Evolutionary conservation across 2,329 filamentous ascomycete species (phyloP), one percentile per base, ranked within the genome.

Genomic region (Akanthomyces muscarius): DNA sequence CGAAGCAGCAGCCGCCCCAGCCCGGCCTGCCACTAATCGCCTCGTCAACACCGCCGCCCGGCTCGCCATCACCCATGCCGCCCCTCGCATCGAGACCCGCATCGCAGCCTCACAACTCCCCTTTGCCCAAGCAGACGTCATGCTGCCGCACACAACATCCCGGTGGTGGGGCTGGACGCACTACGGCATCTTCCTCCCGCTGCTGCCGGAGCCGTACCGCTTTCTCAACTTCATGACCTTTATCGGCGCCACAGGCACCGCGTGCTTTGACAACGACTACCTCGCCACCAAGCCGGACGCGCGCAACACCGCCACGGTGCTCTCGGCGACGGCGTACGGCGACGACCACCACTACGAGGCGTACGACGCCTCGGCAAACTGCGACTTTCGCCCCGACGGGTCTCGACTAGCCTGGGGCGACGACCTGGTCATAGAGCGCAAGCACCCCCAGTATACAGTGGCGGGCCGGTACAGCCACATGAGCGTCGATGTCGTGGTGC

Each of bases 131-230:
- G 14, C 28, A 7, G 16, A 21, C 50, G n/a, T 21, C 5, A 52
- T 52, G 50, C 50, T 5, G 10, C 50, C 50, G 50, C 50, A 52
- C 10, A 30, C n/a, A 4, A 28, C 36, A 30, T 52, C 50, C 30
- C 30, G 50, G 8, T 52, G 50, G 50, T 52, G 50, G 50, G 50
- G 50, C 8, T 52, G 50, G 50, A 52, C 50, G 50, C 50, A 52
- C 50, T 52, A 52, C 30, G 50, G 50, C 30, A 3, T 52, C 50
- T 52, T 52, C 14, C 11, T 52, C 30, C 50, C 50, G 50, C 28
- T 18, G 16, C 50, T 52, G 28, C 50, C 50, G 18, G 30, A 36
- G 50, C 50, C 50, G 28, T 52, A 52, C 30, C 50, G 50, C 18
- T 52, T 21, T 28, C 50, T 52, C 28, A 52, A 36, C 30, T 14